A percentile compares a stretch with the other conserved stretches of the same genome.
These are phyloP conservation scores for Phragmites australis DNA, from an alignment of 176 grass and related monocot genomes.

Conservation along the genomic window DNA sequence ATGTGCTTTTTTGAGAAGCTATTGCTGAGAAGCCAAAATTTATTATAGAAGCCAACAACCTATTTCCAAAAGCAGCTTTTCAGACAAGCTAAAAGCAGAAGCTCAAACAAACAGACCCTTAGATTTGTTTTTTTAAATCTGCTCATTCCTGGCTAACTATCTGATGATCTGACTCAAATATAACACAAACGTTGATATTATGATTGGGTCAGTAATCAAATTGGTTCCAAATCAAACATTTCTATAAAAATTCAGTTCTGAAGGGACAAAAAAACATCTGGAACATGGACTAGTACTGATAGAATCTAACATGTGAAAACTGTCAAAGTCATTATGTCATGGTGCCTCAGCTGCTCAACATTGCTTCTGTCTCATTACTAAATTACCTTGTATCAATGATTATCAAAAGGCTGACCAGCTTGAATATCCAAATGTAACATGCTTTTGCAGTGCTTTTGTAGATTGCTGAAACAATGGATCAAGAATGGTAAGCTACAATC, in stretches of 20 bases:
- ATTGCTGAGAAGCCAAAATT: no score
- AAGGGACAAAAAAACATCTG: background rate
- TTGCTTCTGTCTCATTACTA: background rate
- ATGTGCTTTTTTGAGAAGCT: no score
- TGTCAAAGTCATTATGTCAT: background rate
- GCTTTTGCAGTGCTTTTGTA: conserved; percentile 26
- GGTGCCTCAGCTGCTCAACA: background rate
- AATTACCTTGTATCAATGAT: background rate
- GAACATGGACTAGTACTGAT: background rate
- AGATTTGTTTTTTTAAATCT: background rate
- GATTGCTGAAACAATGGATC: conserved; percentile 82
- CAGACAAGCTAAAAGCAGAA: no score
- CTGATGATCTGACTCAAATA: background rate
- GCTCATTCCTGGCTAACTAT: background rate
- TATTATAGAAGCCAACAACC: no score
- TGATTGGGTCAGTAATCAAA: background rate
- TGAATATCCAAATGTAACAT: conserved; percentile 22
- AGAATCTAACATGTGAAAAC: background rate
- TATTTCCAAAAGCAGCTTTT: no score
- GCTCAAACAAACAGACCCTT: no score
- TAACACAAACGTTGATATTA: background rate
- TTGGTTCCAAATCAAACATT: conserved; percentile 2
- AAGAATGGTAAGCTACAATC: conserved; percentile 70
- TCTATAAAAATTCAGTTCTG: background rate
- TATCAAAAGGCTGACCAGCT: background rate